Base-by-base conservation (phyloP, 2,329 filamentous ascomycete species). In the Botrytis aclada region DNA sequence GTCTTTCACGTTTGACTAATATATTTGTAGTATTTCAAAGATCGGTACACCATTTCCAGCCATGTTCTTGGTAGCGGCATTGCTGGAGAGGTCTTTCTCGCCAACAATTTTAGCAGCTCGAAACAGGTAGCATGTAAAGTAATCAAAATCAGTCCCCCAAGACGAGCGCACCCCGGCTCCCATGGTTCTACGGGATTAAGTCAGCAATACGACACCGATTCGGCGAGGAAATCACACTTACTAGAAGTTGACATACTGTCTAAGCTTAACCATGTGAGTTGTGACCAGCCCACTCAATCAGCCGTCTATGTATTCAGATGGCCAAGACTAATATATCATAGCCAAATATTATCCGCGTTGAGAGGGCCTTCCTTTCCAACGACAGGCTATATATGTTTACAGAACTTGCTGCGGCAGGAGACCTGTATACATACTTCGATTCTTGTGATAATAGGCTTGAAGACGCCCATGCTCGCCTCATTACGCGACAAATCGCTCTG, bases 101-200 rank as follows among this genome's bases (percentile, higher is more conserved):
- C 86, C 8, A 79, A 85, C 4, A 85, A 92, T 25, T 79, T 82
- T 37, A 80, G 80, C 10, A 87, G 86, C 0, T 83, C 85, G 54
- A 85, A 84, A 72, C 92, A 93, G 77, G 76, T 93, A 32, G 90
- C 90, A 18, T 94, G 92, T 83, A 93, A 94, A 77, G 81, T 93
- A 14, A 83, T 92, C 69, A 83, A 87, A 70, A 77, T 91, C 3
- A 82, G 83, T 6, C 29, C 67, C 25, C 67, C 71, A 29, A 71
- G 63, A 29, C 20, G 71, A 9, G 64, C 69, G 20, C 20, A 29
- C 12, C 18, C 54, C 14, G 34, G 41, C 8, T 34, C 56, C 47
- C 10, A n/a, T 47, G 45, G 3, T 34, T 43, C 32, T 37, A 60
- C 12, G 34, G 47, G 25, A 47, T 61, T 7, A 69, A 6, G 20